Percentiles rank a stretch among this genome's conserved stretches.
phyloP scores from a whole-genome alignment of 2,329 filamentous ascomycete genomes.

The Botryotinia globosa region DNA sequence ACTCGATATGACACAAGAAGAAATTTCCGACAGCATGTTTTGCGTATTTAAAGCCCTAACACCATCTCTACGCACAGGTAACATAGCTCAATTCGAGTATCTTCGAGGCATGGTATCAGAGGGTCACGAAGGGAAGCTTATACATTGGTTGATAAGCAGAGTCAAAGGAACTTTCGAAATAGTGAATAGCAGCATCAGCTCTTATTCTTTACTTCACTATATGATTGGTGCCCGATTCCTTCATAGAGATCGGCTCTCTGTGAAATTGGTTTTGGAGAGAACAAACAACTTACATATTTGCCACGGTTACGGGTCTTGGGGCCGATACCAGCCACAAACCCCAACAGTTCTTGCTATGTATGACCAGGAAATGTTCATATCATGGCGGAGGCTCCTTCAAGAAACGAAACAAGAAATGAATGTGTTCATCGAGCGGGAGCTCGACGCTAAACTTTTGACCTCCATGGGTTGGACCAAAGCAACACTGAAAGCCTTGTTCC shows the following conservation, averaged over 20 bases:
- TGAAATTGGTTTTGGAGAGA: slow-evolving; percentile 3
- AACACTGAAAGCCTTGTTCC: background rate
- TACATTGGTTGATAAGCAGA: background rate
- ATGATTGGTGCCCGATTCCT: background rate
- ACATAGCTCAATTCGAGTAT: background rate
- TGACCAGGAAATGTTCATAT: background rate
- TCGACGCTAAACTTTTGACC: background rate
- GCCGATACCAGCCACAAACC: background rate
- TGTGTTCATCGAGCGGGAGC: slow-evolving; percentile 4
- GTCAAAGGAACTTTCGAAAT: background rate
- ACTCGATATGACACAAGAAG: background rate
- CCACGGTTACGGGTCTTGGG: background rate
- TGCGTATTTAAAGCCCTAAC: background rate
- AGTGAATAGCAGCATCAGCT: background rate
- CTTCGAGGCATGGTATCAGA: background rate
- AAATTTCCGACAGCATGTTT: background rate
- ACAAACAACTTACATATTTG: background rate
- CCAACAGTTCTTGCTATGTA: slow-evolving; percentile 9
- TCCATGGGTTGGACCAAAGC: background rate
- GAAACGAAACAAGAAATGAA: slow-evolving; percentile 1
- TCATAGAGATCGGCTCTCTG: background rate
- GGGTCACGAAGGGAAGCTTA: background rate
- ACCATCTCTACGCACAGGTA: background rate
- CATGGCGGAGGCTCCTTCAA: background rate
- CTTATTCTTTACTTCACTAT: background rate